phyloP scores from a whole-genome alignment of 164 flowering plant species.

The Vitis rotundifolia region DNA sequence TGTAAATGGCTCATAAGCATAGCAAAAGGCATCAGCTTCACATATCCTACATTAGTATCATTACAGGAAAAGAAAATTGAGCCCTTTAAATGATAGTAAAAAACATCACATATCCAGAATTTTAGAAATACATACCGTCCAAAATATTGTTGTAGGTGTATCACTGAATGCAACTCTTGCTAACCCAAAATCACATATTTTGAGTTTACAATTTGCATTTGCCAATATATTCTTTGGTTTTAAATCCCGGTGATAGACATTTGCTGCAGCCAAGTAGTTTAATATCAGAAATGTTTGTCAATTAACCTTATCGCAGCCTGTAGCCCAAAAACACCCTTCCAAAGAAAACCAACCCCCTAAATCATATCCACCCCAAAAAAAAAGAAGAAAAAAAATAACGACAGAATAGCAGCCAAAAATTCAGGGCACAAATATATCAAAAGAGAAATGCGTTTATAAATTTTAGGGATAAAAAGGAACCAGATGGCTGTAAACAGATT shows the following conservation, averaged over 20 bases:
- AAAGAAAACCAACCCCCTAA: not conserved
- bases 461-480: too few relatives aligned
- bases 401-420: not conserved
- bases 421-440: not conserved
- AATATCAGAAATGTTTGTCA: slow-evolving; percentile 13
- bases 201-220: slow-evolving; percentile 92
- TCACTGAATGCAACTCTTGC: slow-evolving; percentile 93
- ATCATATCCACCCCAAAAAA: too few relatives aligned
- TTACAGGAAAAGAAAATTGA: not conserved
- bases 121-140: slow-evolving; percentile 62
- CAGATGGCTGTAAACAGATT: not conserved
- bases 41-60: not conserved
- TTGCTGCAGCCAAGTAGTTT: slow-evolving; percentile 47
- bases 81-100: too few relatives aligned
- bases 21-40: not conserved
- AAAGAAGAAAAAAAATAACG: too few relatives aligned
- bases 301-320: too few relatives aligned
- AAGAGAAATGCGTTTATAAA: too few relatives aligned
- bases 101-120: not conserved
- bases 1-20: slow-evolving; percentile 16
- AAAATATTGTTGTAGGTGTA: slow-evolving; percentile 79
- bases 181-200: slow-evolving; percentile 92
- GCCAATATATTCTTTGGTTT: slow-evolving; percentile 94
- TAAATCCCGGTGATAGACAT: slow-evolving; percentile 85
- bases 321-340: not conserved